Percentiles rank a stretch among this genome's conserved stretches.
Evolutionary conservation across 2,329 filamentous ascomycete species (phyloP).

Genomic region (Colletotrichum chrysophilum): DNA sequence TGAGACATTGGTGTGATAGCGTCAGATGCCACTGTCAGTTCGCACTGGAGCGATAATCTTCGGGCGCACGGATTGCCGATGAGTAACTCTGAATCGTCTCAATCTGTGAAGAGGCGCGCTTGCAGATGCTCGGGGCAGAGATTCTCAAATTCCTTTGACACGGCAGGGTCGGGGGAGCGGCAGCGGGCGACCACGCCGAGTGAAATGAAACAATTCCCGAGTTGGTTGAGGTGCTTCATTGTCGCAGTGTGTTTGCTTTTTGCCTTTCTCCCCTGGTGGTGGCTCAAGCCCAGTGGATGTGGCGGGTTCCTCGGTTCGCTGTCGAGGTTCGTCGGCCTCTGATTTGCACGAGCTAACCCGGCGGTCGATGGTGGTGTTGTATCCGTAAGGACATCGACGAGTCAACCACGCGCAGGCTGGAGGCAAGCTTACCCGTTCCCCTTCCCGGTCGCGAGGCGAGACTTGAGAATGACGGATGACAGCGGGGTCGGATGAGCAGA

Average conservation of each 20-base stretch:
- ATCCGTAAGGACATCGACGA: neutral
- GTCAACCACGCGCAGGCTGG: neutral
- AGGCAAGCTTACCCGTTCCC: neutral
- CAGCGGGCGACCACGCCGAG: neutral
- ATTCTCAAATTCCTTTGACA: neutral
- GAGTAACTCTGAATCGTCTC: neutral
- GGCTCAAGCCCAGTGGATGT: neutral
- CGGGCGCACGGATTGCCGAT: neutral
- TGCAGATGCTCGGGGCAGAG: neutral
- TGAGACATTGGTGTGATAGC: slow-evolving; percentile 17
- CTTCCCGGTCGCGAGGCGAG: neutral
- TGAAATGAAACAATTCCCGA: slow-evolving; percentile 17
- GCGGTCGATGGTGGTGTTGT: neutral
- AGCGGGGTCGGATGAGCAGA: neutral
- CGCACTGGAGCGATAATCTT: neutral
- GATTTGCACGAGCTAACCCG: slow-evolving; percentile 6
- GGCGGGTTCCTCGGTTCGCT: neutral
- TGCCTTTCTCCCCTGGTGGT: neutral
- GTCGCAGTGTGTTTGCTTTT: slow-evolving; percentile 12
- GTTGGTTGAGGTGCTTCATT: neutral
- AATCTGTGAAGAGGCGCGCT: neutral
- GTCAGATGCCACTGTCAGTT: slow-evolving; percentile 14
- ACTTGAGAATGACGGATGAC: neutral
- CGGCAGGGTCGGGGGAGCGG: neutral
- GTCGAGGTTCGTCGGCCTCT: neutral